These are phyloP conservation scores for Penicillium cinerascens DNA, from an alignment of 495 filamentous ascomycete species.

Conservation along the genomic window DNA sequence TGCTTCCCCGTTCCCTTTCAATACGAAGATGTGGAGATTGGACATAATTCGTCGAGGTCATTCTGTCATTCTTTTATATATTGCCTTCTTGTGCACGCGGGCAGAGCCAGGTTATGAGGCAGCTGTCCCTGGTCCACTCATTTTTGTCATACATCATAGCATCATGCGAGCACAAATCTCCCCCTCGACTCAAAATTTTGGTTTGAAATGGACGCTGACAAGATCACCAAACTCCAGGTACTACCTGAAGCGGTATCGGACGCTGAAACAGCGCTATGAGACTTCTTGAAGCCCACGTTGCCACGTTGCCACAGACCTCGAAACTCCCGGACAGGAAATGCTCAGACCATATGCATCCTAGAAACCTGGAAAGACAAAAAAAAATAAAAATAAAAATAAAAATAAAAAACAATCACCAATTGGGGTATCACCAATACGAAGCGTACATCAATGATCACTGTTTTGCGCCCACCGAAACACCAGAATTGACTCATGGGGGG, in stretches of 20 bases:
- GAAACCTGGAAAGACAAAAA: slow-evolving; percentile 16
- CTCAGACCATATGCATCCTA: slow-evolving; percentile 14
- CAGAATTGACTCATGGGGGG: slow-evolving; percentile 15
- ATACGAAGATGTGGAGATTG: not conserved
- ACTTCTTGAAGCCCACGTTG: slow-evolving; percentile 25
- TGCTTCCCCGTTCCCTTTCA: not conserved
- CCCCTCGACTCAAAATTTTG: slow-evolving; percentile 5
- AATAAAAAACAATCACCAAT: slow-evolving; percentile 14
- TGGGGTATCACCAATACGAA: slow-evolving; percentile 49
- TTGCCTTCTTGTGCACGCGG: not conserved
- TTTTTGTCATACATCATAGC: slow-evolving; percentile 30
- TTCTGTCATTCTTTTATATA: slow-evolving; percentile 17
- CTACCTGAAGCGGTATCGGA: slow-evolving; percentile 90
- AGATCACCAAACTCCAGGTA: slow-evolving; percentile 56
- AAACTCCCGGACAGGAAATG: slow-evolving; percentile 4
- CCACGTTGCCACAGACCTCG: slow-evolving; percentile 4
- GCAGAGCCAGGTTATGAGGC: slow-evolving; percentile 8
- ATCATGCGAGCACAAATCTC: slow-evolving; percentile 26
- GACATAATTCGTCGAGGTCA: slow-evolving; percentile 8
- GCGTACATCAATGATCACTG: slow-evolving; percentile 34
- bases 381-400: slow-evolving; percentile 20
- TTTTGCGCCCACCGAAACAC: slow-evolving; percentile 28
- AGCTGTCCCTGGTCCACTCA: slow-evolving; percentile 8
- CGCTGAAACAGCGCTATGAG: slow-evolving; percentile 80
- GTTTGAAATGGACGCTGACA: slow-evolving; percentile 10